Base-by-base conservation (phyloP, 108 stramenopile genomes). In the Skeletonema potamos region DNA sequence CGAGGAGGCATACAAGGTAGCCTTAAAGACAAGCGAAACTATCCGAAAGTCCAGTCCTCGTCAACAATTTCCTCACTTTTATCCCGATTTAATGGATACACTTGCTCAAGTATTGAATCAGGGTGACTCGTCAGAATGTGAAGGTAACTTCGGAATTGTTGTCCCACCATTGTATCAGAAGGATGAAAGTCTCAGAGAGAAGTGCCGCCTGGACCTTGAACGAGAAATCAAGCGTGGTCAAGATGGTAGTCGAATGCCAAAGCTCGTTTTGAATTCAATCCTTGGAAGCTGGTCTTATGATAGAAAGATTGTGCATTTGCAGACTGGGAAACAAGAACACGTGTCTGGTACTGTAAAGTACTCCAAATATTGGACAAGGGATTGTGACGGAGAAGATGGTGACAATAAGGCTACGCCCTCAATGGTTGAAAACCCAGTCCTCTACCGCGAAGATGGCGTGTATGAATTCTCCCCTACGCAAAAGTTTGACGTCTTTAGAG, bases 1-100 rank as follows among this genome's bases (percentile, higher is more conserved):
- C 18, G 27, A 30, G 20, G 54, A 74, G 22, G n/a, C 41, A 75
- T 10, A 59, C 54, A 36, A 70, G 66, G 41, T 73, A 10, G 86
- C 80, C 43, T 37, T 89, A 11, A 74, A 79, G 32, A 54, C 54
- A 8, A 68, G 66, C 61, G 26, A 78, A 58, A 56, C 39, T 18
- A 85, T 89, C 69, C 76, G 88, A 61, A 73, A 68, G 2, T 41
- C 70, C 10, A 41, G 15, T 13, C 82, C 86, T 9, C 72, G 81
- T 18, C 79, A 86, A n/a, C 88, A 89, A 56, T 89, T 89, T 75
- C 88, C 88, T 26, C 82, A 79, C 18, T 82, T 76, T 64, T 89
- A 87, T 44, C 39, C 81, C 30, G 88, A 85, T 7, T 77, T 54
- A 20, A 76, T 89, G 84, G 88, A 89, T 55, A 73, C 88, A 8